Conservation (phyloP, 2,329 filamentous ascomycete genomes). For the Penicillium freii region DNA sequence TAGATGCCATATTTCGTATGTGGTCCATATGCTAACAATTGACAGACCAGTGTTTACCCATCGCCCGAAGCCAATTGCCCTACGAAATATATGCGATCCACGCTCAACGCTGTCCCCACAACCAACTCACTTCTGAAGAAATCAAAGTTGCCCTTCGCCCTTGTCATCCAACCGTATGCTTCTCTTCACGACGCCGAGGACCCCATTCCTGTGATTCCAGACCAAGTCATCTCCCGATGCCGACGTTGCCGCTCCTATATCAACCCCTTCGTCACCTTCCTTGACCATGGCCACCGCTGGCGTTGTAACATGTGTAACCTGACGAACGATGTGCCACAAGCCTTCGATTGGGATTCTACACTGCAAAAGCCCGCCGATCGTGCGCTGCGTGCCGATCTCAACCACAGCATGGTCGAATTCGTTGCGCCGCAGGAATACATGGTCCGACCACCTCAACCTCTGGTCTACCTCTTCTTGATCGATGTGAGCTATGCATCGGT, state of each 20-base stretch:
- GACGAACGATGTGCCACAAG: constrained; percentile 98
- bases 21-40: constrained; percentile 40
- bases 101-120: constrained; percentile 88
- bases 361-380: constrained; percentile 87
- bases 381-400: constrained; percentile 88
- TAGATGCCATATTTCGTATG: not conserved
- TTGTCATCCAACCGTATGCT: constrained; percentile 94
- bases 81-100: constrained; percentile 91
- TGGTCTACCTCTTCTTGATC: constrained; percentile 93
- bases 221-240: constrained; percentile 96
- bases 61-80: constrained; percentile 90
- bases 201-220: constrained; percentile 83
- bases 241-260: constrained; percentile 95
- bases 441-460: constrained; percentile 92
- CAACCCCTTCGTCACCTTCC: constrained; percentile 93
- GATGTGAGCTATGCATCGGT: constrained; percentile 91
- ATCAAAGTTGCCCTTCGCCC: constrained; percentile 89
- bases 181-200: constrained; percentile 92
- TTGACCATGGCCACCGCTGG: constrained; percentile 97
- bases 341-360: constrained; percentile 95
- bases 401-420: constrained; percentile 95
- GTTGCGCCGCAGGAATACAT: constrained; percentile 99
- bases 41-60: constrained; percentile 80
- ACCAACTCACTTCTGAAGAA: constrained; percentile 93
- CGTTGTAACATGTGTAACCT: constrained; percentile 99